These are phyloP conservation scores for Saprolegnia parasitica DNA, from an alignment of 352 stramenopile species.

Conservation along the genomic window DNA sequence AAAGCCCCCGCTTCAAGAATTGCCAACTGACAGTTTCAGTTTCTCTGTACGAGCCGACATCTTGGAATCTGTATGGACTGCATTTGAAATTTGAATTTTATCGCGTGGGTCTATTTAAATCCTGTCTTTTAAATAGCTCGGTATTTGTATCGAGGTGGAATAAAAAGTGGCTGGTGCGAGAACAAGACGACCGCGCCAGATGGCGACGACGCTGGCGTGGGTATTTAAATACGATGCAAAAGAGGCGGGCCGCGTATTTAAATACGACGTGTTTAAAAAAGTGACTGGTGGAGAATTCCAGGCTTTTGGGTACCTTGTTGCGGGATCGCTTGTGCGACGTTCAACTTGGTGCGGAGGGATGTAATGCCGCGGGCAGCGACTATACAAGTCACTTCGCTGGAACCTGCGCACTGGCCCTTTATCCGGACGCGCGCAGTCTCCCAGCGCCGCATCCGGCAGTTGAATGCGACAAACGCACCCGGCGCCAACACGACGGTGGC, in stretches of 20 bases:
- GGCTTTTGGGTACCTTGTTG: constrained; percentile 20
- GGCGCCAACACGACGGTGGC: too few relatives aligned
- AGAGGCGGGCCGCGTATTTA: not conserved
- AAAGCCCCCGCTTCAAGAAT: constrained; percentile 8
- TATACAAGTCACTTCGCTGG: constrained; percentile 22
- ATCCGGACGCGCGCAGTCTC: too few relatives aligned
- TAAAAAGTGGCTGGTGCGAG: constrained; percentile 8
- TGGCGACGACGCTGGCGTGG: not conserved
- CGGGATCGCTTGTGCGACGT: constrained; percentile 17
- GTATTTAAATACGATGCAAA: not conserved
- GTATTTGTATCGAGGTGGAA: not conserved
- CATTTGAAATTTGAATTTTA: constrained; percentile 16
- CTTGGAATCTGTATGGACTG: constrained; percentile 26
- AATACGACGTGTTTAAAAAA: constrained; percentile 13
- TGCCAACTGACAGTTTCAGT: constrained; percentile 28
- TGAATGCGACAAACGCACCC: constrained; percentile 1
- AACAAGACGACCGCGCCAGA: constrained; percentile 3
- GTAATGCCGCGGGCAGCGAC: not conserved
- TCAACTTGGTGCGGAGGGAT: constrained; percentile 13
- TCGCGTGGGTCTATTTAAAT: not conserved
- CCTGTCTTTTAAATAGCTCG: not conserved
- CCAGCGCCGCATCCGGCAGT: not conserved
- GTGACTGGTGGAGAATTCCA: constrained; percentile 30
- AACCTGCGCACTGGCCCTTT: too few relatives aligned
- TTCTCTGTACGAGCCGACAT: constrained; percentile 2